Evolutionary conservation across 768 basidiomycete species (phyloP).

Genomic region (Mycena metata): DNA sequence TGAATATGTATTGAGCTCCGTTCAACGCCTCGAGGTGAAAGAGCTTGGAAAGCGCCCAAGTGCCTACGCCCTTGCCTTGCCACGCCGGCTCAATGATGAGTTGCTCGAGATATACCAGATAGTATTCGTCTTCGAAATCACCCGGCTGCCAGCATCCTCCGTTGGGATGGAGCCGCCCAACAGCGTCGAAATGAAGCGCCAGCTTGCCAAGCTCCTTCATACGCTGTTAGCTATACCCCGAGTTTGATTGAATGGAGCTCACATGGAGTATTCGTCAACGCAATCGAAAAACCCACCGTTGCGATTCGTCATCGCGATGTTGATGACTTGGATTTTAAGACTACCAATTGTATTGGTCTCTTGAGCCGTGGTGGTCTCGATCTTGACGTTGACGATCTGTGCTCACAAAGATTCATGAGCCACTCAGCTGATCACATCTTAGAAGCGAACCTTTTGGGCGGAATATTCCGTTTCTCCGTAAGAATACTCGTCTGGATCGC

Average conservation of each 20-base stretch:
- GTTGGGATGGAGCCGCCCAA: slow-evolving; percentile 16
- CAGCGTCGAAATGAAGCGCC: slow-evolving; percentile 14
- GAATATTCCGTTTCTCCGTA: slow-evolving; percentile 1
- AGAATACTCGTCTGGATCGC: neutral
- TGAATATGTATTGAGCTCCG: slow-evolving; percentile 8
- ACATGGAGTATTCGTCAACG: slow-evolving; percentile 27
- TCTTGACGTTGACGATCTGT: slow-evolving; percentile 5
- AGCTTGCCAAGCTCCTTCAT: slow-evolving; percentile 9
- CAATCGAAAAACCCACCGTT: slow-evolving; percentile 21
- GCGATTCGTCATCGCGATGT: slow-evolving; percentile 1
- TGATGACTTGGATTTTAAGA: slow-evolving; percentile 19
- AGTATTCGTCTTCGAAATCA: slow-evolving; percentile 1
- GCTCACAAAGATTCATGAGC: neutral
- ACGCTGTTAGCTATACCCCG: neutral
- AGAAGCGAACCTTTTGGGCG: neutral
- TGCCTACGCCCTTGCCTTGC: slow-evolving; percentile 18
- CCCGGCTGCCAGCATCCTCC: slow-evolving; percentile 6
- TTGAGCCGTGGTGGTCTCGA: neutral
- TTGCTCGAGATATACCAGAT: slow-evolving; percentile 1
- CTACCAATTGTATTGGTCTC: slow-evolving; percentile 3
- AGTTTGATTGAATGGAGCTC: neutral
- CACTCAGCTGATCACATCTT: too few species aligned
- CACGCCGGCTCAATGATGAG: neutral
- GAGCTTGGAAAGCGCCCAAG: slow-evolving; percentile 19
- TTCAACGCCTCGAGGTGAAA: slow-evolving; percentile 10